Base-by-base conservation (phyloP, 352 stramenopile species). In the Phytophthora brassicae region DNA sequence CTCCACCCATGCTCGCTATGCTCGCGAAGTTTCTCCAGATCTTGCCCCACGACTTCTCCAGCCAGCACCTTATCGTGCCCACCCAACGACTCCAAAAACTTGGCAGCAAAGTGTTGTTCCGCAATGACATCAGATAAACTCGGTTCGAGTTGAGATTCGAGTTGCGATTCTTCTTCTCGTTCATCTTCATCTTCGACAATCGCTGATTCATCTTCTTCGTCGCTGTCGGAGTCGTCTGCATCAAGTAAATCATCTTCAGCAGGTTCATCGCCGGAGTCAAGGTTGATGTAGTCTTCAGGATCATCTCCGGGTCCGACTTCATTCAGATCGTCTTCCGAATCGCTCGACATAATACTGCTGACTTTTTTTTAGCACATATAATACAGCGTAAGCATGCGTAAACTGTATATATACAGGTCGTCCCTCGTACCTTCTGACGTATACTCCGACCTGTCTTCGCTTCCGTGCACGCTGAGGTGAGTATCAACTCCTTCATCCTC, bases 61-160 rank as follows among this genome's bases (percentile, higher is more conserved):
- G 44, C 24, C 23, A 51, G 14, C 0, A 39, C 14, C 12, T 51
- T 51, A 4, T 36, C 44, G 3, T 12, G 2, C 11, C 44, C 24
- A n/a, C 16, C 24, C 0, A 51, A 26, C 5, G 44, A 51, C 24
- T 23, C 14, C 26, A 56, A 16, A 56, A 46, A 46, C 22, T 31
- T 36, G 31, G 45, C 35, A 3, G 48, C 48, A 56, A 56, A 46
- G 16, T 46, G 48, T 2, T 35, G 31, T n/a, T 56, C 33, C 4
- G 33, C 19, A 46, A 56, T 56, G 1, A 22, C 16, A 26, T 28
- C 33, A 56, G 33, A 13, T 13, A 13, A 33, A 20, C 43, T 41
- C 2, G 28, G 8, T n/a, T n/a, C n/a, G n/a, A n/a, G n/a, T n/a
- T n/a, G n/a, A n/a, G n/a, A n/a, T n/a, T 31, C 4, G 26, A 31